Evolutionary conservation across 768 basidiomycete genomes (phyloP).

Genomic region (Kwoniella europaea): DNA sequence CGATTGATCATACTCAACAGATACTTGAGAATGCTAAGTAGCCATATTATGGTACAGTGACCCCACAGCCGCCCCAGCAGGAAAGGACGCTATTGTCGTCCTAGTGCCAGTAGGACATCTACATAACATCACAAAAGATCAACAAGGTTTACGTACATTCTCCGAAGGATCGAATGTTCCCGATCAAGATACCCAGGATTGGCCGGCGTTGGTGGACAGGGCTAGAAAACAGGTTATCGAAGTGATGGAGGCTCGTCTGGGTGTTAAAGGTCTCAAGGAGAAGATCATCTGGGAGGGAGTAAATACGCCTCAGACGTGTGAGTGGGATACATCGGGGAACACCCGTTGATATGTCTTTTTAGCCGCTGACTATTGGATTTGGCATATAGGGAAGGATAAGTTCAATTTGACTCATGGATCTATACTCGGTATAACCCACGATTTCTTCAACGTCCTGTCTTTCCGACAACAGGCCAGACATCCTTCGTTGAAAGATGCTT

Average conservation of each 20-base stretch:
- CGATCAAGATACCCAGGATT: conserved; percentile 51
- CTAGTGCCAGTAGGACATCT: conserved; percentile 60
- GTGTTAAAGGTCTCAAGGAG: conserved; percentile 51
- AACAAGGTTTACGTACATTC: conserved; percentile 27
- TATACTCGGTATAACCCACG: conserved; percentile 60
- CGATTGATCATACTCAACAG: no score
- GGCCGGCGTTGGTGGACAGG: conserved; percentile 52
- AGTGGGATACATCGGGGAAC: conserved; percentile 9
- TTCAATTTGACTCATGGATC: conserved; percentile 61
- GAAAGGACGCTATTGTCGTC: conserved; percentile 59
- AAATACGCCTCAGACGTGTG: conserved; percentile 60
- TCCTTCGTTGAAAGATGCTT: conserved; percentile 56
- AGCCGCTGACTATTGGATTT: background rate
- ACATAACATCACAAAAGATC: conserved; percentile 14
- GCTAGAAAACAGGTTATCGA: conserved; percentile 56
- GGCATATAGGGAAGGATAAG: conserved; percentile 57
- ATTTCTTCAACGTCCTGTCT: conserved; percentile 59
- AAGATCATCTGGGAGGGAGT: conserved; percentile 59
- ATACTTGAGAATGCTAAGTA: background rate
- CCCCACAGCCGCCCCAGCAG: conserved; percentile 59
- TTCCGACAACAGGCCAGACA: conserved; percentile 57
- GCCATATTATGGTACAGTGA: conserved; percentile 43
- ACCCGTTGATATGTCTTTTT: background rate
- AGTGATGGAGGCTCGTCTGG: conserved; percentile 50
- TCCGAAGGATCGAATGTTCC: conserved; percentile 24